Percentiles rank a stretch among this genome's conserved stretches.
phyloP scores from a whole-genome alignment of 2,329 filamentous ascomycete species.

The Plectosphaerella plurivora region DNA sequence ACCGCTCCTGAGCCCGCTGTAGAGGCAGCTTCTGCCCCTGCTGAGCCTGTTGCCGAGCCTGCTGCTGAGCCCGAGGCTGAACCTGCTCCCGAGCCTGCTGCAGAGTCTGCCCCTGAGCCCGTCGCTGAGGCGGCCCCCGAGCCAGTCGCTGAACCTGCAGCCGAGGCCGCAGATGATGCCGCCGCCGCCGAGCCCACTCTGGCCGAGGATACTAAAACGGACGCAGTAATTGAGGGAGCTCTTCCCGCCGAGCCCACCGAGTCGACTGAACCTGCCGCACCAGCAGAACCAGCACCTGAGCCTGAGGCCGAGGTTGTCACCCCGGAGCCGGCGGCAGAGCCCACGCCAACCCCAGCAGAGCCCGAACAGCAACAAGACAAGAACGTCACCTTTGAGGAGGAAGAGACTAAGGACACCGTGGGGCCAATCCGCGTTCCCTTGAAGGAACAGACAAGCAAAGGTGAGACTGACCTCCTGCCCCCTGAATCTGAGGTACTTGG shows the following conservation, averaged over 20 bases:
- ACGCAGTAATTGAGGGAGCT: background rate
- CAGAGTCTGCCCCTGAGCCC: background rate
- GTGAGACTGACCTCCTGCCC: slow-evolving; percentile 23
- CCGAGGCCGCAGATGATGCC: background rate
- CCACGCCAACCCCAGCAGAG: background rate
- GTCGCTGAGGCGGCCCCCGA: background rate
- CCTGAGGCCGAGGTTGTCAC: background rate
- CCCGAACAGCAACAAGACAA: background rate
- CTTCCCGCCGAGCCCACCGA: background rate
- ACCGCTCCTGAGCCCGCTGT: background rate
- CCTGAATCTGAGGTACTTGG: slow-evolving; percentile 18
- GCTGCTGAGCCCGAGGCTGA: background rate
- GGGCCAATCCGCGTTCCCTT: slow-evolving; percentile 7
- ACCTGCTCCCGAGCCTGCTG: background rate
- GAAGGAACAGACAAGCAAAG: slow-evolving; percentile 16
- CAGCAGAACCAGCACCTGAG: background rate
- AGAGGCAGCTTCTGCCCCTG: background rate
- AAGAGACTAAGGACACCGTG: slow-evolving; percentile 13
- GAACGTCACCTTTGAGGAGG: slow-evolving; percentile 6
- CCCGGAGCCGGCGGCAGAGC: background rate
- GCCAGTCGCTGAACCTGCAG: background rate
- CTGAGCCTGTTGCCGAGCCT: background rate
- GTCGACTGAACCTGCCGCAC: background rate
- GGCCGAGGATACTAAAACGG: background rate
- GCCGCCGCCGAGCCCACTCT: background rate